Evolutionary conservation across 768 basidiomycete species (phyloP).

Genomic region (Leucocoprinus leucothites): DNA sequence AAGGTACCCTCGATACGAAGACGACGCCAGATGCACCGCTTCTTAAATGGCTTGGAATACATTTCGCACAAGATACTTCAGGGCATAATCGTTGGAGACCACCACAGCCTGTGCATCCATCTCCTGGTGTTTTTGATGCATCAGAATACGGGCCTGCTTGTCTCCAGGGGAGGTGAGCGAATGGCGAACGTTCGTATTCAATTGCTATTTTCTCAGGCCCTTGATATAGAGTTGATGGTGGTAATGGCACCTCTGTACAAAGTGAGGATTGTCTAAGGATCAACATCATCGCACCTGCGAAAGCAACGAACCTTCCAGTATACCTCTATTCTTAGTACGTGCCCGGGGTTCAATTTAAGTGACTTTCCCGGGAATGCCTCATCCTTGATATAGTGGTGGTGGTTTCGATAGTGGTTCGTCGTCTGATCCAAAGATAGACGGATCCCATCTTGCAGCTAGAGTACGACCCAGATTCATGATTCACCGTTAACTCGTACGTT

Average conservation of each 20-base stretch:
- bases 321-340: conserved; percentile 28
- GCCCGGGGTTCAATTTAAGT: background rate
- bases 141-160: conserved; percentile 30
- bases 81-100: conserved; percentile 28
- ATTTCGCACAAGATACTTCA: conserved; percentile 26
- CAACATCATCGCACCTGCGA: conserved; percentile 37
- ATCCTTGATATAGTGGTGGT: conserved; percentile 23
- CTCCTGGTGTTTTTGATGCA: conserved; percentile 21
- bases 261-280: conserved; percentile 39
- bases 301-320: conserved; percentile 27
- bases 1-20: conserved; percentile 22
- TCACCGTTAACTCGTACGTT: no score
- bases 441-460: conserved; percentile 27
- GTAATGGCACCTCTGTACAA: conserved; percentile 31
- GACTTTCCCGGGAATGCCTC: background rate
- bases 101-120: conserved; percentile 19
- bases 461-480: no score
- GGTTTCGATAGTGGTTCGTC: conserved; percentile 34
- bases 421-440: conserved; percentile 33
- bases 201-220: no score
- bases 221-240: conserved; percentile 26
- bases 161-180: conserved; percentile 28
- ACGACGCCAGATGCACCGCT: conserved; percentile 20
- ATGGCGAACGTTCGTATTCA: background rate
- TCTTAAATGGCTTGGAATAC: conserved; percentile 30